A percentile compares a stretch with the other conserved stretches of the same genome.
phyloP scores from a whole-genome alignment of 768 basidiomycete species.

The Suillus decipiens region DNA sequence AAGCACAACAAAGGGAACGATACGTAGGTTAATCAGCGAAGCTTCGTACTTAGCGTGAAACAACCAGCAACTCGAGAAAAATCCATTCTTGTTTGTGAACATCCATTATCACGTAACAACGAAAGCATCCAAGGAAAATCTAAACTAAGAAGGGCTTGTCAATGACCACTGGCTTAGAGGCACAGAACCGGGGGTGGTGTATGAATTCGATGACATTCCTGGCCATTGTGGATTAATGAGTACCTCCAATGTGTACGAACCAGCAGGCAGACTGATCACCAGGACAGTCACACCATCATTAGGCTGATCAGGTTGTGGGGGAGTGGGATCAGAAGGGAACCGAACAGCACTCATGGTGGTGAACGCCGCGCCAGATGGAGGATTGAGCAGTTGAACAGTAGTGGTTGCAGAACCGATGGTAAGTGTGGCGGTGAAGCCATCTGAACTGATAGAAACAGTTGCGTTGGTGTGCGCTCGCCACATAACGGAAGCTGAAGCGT shows the following conservation, averaged over 20 bases:
- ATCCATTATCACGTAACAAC: slow-evolving; percentile 6
- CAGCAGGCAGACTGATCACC: slow-evolving; percentile 62
- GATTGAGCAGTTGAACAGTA: slow-evolving; percentile 64
- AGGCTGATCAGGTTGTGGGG: slow-evolving; percentile 68
- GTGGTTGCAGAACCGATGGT: slow-evolving; percentile 68
- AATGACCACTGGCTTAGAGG: slow-evolving; percentile 73
- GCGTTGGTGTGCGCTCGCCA: slow-evolving; percentile 99
- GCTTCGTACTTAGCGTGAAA: slow-evolving; percentile 6
- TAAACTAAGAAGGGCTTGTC: slow-evolving; percentile 60
- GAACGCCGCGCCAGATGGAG: slow-evolving; percentile 68
- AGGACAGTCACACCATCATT: slow-evolving; percentile 85
- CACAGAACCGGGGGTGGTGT: slow-evolving; percentile 65
- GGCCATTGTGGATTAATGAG: slow-evolving; percentile 95
- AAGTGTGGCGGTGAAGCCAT: slow-evolving; percentile 73
- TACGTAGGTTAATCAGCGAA: slow-evolving; percentile 7
- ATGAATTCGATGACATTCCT: slow-evolving; percentile 65
- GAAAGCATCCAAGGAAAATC: slow-evolving; percentile 7
- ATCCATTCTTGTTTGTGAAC: background rate
- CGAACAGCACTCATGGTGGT: slow-evolving; percentile 54
- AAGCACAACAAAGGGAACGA: background rate
- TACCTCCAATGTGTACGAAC: slow-evolving; percentile 78
- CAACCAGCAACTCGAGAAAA: slow-evolving; percentile 5
- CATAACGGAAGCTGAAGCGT: slow-evolving; percentile 54
- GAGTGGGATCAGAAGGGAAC: slow-evolving; percentile 59
- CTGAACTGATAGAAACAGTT: slow-evolving; percentile 55